Conservation (phyloP, 2,329 filamentous ascomycete genomes). For the Westerdykella ornata region DNA sequence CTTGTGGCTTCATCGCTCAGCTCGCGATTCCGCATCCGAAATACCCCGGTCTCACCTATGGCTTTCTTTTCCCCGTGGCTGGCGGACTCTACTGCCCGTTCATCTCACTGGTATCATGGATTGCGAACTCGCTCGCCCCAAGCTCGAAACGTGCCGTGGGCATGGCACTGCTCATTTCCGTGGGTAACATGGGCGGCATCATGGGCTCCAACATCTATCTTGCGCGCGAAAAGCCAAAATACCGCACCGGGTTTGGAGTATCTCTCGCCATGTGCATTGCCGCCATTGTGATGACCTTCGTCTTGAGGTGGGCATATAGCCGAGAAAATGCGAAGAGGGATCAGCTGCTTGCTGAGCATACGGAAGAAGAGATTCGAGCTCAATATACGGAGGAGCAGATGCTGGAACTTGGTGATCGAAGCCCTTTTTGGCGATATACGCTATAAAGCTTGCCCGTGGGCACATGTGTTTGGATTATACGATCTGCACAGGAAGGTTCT, state of each 20-base stretch:
- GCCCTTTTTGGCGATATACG: slow-evolving; percentile 40
- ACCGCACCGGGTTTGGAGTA: slow-evolving; percentile 46
- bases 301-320: slow-evolving; percentile 37
- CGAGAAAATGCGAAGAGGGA: slow-evolving; percentile 33
- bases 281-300: slow-evolving; percentile 42
- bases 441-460: slow-evolving; percentile 9
- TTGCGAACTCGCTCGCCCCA: slow-evolving; percentile 31
- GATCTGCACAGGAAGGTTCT: background rate
- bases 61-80: slow-evolving; percentile 37
- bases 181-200: slow-evolving; percentile 45
- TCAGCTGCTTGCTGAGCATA: slow-evolving; percentile 19
- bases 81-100: slow-evolving; percentile 34
- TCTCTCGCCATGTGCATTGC: slow-evolving; percentile 42
- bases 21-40: slow-evolving; percentile 39
- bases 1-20: slow-evolving; percentile 52
- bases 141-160: slow-evolving; percentile 40
- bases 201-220: slow-evolving; percentile 48
- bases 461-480: background rate
- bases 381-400: slow-evolving; percentile 38
- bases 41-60: slow-evolving; percentile 43
- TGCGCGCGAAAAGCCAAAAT: slow-evolving; percentile 43
- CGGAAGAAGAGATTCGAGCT: slow-evolving; percentile 31
- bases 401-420: slow-evolving; percentile 39
- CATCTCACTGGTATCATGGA: slow-evolving; percentile 33
- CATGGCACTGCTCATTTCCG: slow-evolving; percentile 43